Evolutionary conservation across 345 rosid genomes (phyloP), one percentile per base, ranked within the genome.

Genomic region (Aquilaria yunnanensis): DNA sequence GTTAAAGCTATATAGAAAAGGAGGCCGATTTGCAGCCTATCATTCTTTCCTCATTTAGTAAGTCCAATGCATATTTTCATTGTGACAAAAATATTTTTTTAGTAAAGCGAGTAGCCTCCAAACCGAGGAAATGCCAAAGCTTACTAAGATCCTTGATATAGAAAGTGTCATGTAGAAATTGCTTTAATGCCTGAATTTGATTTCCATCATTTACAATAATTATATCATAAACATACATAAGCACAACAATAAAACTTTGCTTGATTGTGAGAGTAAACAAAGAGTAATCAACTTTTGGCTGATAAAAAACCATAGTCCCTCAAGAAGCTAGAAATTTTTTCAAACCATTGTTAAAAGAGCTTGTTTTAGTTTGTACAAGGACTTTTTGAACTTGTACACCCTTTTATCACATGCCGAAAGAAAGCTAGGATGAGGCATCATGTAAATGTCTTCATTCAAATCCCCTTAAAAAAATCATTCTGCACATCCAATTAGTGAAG

Each of bases 291-390:
- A 6, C 45, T 3, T 2, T 6, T 4, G 33, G 45, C 10, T 59
- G 50, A 14, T 2, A n/a, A 12, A 13, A 59, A 59, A 0, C 50
- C 51, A 9, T 14, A 14, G 2, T 16, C 2, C 2, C 31, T 14
- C 1, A 58, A 4, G 16, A 32, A 45, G 7, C 2, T 37, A 3
- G 61, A 13, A 14, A 58, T 9, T 43, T 58, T 58, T n/a, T 7
- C 50, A 58, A 58, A 37, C 68, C 53, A 64, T 1, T 56, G 10
- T 1, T 45, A n/a, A 23, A 3, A 46, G 47, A 29, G 54, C 60
- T 29, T 64, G 54, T 12, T 64, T 54, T 4, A 64, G 30, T 3
- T 53, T 53, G 56, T 64, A 64, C 0, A 64, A 14, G 2, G 61
- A 64, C 10, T 55, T 64, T 2, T 23, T 33, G n/a, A 64, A 45